Base-by-base conservation (phyloP, 768 basidiomycete species). In the Stropharia rugosoannulata region DNA sequence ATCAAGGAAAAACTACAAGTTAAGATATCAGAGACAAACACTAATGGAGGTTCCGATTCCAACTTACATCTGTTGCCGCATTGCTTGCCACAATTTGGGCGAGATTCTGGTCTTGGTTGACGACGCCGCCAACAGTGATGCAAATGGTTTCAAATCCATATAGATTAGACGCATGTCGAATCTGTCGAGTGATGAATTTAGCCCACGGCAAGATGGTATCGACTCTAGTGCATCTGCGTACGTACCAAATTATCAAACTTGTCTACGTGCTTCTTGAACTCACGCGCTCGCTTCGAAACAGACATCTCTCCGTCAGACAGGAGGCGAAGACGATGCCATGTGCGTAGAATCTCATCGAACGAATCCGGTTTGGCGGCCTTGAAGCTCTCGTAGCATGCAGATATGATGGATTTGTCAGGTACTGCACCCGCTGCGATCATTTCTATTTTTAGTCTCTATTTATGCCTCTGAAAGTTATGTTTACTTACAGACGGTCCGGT, bases 71-170 rank as follows among this genome's bases (percentile, higher is more conserved):
- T 6, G n/a, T 11, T 8, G 51, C 22, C 27, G 40, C 18, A 2
- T 52, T 41, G 19, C 19, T 52, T 15, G 12, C 10, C 7, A 40
- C 15, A 25, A 52, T n/a, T 7, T 42, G 40, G 3, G 22, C 51
- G 12, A 52, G 51, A 27, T 52, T 52, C n/a, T 52, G 51, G 11
- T 51, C 49, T 18, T 51, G 49, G 18, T 51, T 51, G 13, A 51
- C 36, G 4, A 51, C 37, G 9, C 51, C 51, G 16, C 51, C 51
- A 5, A 42, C 51, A 29, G 18, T 16, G 16, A 52, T 7, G 25
- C 39, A 22, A 1, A 52, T 5, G 15, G 39, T 29, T 10, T 52
- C 39, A 19, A 52, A 52, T 19, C 51, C 40, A 12, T 25, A 29
- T 8, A 25, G 19, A 19, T 27, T 29, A 8, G 51, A 41, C 13